Evolutionary conservation across 176 grass and related monocot species (phyloP), one percentile per base, ranked within the genome.

Genomic region (Guadua angustifolia): DNA sequence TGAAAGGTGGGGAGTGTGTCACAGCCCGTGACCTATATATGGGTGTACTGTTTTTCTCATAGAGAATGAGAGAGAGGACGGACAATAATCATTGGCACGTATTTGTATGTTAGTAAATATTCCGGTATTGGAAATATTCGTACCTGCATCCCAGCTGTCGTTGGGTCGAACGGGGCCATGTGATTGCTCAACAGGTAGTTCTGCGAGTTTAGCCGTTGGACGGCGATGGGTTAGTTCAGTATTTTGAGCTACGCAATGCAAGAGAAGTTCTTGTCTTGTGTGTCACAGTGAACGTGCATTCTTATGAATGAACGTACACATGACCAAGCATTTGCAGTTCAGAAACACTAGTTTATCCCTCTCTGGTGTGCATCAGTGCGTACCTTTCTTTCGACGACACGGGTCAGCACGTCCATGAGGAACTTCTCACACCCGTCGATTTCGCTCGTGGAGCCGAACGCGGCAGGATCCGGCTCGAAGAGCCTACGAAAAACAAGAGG

Each of bases 321-420:
- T 18, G 52, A 56, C 12, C 6, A 0, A 52, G 46, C 29, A 50
- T 50, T 7, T 67, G 35, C 3, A 24, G 17, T 66, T 83, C 19
- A 52, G 13, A 49, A 67, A 42, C 0, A 21, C n/a, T n/a, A n/a
- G n/a, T 53, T 1, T 26, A 21, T 18, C 3, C 3, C 17, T 19
- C 40, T 24, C 29, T 21, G 4, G 1, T 39, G 46, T n/a, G 18
- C 38, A 51, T 71, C 66, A 16, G 11, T 24, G 18, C 9, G 6
- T 25, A 90, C 91, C 88, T 90, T 93, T 32, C 88, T 86, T 24
- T 90, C 82, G 5, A 84, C 60, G 7, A 90, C 91, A 1, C 85
- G 85, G 18, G 55, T 69, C 36, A 93, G 72, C 33, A 82, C 75
- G 18, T 90, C 91, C 74, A 83, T 50, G 61, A 90, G 74, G 21